phyloP scores from a whole-genome alignment of 192 early-diverging fungal species.

The Entomortierella lignicola region DNA sequence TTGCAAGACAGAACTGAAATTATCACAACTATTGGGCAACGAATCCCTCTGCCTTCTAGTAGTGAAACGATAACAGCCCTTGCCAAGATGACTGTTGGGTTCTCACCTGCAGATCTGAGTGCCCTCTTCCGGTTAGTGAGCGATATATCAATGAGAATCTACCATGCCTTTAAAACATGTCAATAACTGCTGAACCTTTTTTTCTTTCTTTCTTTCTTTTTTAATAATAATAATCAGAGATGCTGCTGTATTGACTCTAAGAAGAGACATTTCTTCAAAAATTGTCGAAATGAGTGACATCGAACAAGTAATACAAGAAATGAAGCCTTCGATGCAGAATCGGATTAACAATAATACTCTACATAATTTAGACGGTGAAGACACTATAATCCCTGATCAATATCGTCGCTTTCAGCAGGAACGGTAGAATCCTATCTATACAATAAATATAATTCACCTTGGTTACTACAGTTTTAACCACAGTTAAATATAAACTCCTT shows the following conservation, averaged over 20 bases:
- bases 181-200: background rate
- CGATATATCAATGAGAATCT: background rate
- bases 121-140: constrained; percentile 63
- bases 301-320: constrained; percentile 15
- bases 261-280: constrained; percentile 24
- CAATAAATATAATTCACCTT: background rate
- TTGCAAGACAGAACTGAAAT: constrained; percentile 75
- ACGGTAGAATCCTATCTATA: background rate
- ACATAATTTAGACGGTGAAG: background rate
- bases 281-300: constrained; percentile 28
- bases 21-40: constrained; percentile 68
- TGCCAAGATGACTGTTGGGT: constrained; percentile 70
- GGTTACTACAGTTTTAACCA: too few relatives aligned
- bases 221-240: too few relatives aligned
- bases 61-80: constrained; percentile 58
- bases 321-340: constrained; percentile 20
- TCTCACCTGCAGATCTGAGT: constrained; percentile 83
- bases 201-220: background rate
- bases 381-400: constrained; percentile 18
- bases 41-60: constrained; percentile 67
- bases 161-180: too few relatives aligned
- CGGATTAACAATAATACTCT: constrained; percentile 3
- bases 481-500: too few relatives aligned
- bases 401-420: constrained; percentile 40
- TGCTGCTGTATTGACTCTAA: constrained; percentile 39